A percentile compares a stretch with the other conserved stretches of the same genome.
phyloP scores from a whole-genome alignment of 768 basidiomycete genomes.

The Mycena haematopus region DNA sequence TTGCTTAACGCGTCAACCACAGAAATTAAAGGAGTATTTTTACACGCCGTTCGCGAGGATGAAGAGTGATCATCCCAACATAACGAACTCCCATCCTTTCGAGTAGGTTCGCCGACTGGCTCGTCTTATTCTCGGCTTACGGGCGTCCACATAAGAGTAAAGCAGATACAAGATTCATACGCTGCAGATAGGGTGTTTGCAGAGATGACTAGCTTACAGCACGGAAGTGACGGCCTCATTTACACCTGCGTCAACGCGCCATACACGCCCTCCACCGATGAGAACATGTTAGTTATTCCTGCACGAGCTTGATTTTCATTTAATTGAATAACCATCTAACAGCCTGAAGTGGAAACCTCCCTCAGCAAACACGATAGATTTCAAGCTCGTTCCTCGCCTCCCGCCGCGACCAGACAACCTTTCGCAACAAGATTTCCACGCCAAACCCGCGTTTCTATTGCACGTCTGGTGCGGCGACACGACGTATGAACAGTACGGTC shows the following conservation, averaged over 20 bases:
- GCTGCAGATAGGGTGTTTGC: conserved; percentile 85
- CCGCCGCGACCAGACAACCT: conserved; percentile 65
- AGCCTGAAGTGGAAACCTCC: conserved; percentile 99
- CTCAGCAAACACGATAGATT: conserved; percentile 96
- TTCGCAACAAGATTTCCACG: conserved; percentile 74
- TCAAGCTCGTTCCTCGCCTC: conserved; percentile 94
- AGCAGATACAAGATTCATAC: conserved; percentile 88
- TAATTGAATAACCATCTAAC: conserved; percentile 5
- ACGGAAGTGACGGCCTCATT: conserved; percentile 95
- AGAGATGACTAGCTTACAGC: conserved; percentile 85
- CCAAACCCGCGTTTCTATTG: conserved; percentile 87
- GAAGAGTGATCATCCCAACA: conserved; percentile 70
- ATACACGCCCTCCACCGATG: conserved; percentile 87
- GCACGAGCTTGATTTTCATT: not conserved
- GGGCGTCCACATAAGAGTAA: conserved; percentile 70
- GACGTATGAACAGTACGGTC: conserved; percentile 86
- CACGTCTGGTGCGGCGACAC: conserved; percentile 71
- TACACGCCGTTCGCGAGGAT: conserved; percentile 79
- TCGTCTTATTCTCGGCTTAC: conserved; percentile 16
- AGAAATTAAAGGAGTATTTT: conserved; percentile 86
- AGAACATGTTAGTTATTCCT: conserved; percentile 73
- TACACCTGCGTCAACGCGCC: conserved; percentile 90
- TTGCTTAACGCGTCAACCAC: conserved; percentile 7
- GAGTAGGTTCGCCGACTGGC: conserved; percentile 59
- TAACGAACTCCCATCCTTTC: conserved; percentile 74